Percentiles rank a stretch among this genome's conserved stretches.
phyloP scores from a whole-genome alignment of 192 early-diverging fungal genomes.

The Entrophospora sp. region DNA sequence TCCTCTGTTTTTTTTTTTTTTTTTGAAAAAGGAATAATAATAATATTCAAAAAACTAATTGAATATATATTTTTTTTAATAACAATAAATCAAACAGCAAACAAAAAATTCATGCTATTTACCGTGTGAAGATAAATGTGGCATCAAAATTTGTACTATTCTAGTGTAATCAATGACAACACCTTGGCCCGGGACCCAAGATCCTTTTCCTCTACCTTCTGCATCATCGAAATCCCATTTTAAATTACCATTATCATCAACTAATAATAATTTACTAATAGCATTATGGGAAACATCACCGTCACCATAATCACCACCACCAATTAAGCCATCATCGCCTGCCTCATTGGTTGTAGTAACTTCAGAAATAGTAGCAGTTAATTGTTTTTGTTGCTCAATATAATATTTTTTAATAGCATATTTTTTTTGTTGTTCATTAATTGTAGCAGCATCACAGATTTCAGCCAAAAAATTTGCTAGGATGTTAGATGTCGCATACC shows the following conservation, averaged over 20 bases:
- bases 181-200: conserved; percentile 67
- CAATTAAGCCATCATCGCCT: conserved; percentile 3
- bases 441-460: conserved; percentile 61
- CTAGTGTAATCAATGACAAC: conserved; percentile 76
- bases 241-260: background rate
- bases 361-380: conserved; percentile 4
- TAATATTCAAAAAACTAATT: background rate
- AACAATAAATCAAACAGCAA: too few species aligned
- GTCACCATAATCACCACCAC: background rate
- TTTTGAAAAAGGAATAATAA: too few species aligned
- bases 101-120: too few species aligned
- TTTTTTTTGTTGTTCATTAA: conserved; percentile 49
- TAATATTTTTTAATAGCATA: conserved; percentile 24
- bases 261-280: conserved; percentile 2
- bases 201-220: conserved; percentile 44
- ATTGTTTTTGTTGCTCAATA: conserved; percentile 13
- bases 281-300: conserved; percentile 21
- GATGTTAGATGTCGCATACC: conserved; percentile 68
- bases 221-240: conserved; percentile 21
- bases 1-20: too few species aligned
- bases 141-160: conserved; percentile 75
- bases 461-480: conserved; percentile 88
- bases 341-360: background rate
- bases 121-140: conserved; percentile 64
- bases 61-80: too few species aligned